Evolutionary conservation across 192 early-diverging fungal species (phyloP).

Genomic region (Chytriomyces confervae): DNA sequence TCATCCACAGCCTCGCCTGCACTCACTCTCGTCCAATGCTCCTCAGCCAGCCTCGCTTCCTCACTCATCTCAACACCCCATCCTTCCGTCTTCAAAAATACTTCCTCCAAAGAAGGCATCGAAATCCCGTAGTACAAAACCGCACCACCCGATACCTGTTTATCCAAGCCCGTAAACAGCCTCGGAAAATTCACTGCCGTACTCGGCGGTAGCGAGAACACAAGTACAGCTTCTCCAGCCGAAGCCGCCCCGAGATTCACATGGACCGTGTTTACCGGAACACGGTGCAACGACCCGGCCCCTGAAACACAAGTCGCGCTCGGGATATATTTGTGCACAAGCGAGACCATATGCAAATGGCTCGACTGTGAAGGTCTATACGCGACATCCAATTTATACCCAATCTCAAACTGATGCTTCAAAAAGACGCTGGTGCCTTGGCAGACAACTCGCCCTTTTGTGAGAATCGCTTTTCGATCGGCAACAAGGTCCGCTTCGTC

Average conservation of each 20-base stretch:
- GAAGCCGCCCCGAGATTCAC: slow-evolving; percentile 33
- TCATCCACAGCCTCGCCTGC: slow-evolving; percentile 25
- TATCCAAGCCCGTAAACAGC: slow-evolving; percentile 58
- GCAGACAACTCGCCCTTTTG: slow-evolving; percentile 66
- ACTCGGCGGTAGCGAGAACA: slow-evolving; percentile 46
- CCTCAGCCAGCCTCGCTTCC: slow-evolving; percentile 27
- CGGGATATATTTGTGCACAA: slow-evolving; percentile 42
- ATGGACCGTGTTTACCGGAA: slow-evolving; percentile 53
- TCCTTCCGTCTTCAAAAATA: slow-evolving; percentile 59
- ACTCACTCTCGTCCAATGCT: slow-evolving; percentile 24
- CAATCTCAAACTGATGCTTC: slow-evolving; percentile 71
- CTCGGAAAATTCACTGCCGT: slow-evolving; percentile 50
- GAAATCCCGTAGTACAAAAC: slow-evolving; percentile 61
- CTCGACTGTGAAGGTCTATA: not conserved
- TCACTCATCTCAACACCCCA: slow-evolving; percentile 38
- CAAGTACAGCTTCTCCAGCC: slow-evolving; percentile 51
- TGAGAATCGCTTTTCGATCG: slow-evolving; percentile 72
- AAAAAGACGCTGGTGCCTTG: slow-evolving; percentile 67
- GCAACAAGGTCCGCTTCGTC: slow-evolving; percentile 64
- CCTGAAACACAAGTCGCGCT: slow-evolving; percentile 23
- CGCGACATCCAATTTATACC: slow-evolving; percentile 57
- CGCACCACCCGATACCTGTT: slow-evolving; percentile 32
- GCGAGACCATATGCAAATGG: slow-evolving; percentile 50
- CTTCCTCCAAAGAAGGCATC: slow-evolving; percentile 67
- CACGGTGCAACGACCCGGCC: not conserved